These are phyloP conservation scores for Rasamsonia emersonii DNA, from an alignment of 2,329 filamentous ascomycete species.

Conservation along the genomic window DNA sequence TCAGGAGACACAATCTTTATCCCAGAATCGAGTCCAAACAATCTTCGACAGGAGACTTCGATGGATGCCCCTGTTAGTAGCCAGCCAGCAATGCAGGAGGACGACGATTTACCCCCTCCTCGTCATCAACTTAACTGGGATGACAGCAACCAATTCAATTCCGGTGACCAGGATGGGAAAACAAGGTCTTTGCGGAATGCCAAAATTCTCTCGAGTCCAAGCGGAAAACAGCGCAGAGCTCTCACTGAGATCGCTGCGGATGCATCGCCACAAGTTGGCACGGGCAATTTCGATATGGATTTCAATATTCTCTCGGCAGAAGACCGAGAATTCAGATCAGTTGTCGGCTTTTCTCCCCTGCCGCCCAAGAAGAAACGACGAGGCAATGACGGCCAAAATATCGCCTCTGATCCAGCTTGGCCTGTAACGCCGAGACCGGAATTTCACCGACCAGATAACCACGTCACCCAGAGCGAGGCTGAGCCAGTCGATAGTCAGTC, in stretches of 20 bases:
- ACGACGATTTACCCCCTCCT: slow-evolving; percentile 29
- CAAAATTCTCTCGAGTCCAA: slow-evolving; percentile 31
- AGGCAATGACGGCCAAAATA: slow-evolving; percentile 22
- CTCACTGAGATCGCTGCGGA: slow-evolving; percentile 36
- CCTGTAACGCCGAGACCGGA: slow-evolving; percentile 18
- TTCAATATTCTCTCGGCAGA: slow-evolving; percentile 32
- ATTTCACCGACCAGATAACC: slow-evolving; percentile 11
- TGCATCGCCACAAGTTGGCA: slow-evolving; percentile 29
- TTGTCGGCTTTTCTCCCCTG: slow-evolving; percentile 24
- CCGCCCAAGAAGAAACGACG: slow-evolving; percentile 30
- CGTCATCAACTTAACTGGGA: slow-evolving; percentile 10
- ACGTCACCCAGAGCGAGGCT: slow-evolving; percentile 10
- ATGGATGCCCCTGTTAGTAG: slow-evolving; percentile 14
- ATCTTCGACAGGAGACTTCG: slow-evolving; percentile 16
- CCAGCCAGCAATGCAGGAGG: slow-evolving; percentile 23
- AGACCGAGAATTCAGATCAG: slow-evolving; percentile 29
- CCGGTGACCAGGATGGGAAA: slow-evolving; percentile 11
- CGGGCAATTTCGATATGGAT: slow-evolving; percentile 23
- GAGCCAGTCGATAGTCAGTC: slow-evolving; percentile 10
- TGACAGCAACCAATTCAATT: slow-evolving; percentile 3
- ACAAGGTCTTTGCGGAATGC: slow-evolving; percentile 15
- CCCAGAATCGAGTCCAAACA: slow-evolving; percentile 30
- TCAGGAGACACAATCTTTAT: slow-evolving; percentile 25
- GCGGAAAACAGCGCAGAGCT: slow-evolving; percentile 26
- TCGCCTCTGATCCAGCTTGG: slow-evolving; percentile 21